Evolutionary conservation across 495 filamentous ascomycete species (phyloP), one percentile per base, ranked within the genome.

Genomic region (Penicillium manginii): DNA sequence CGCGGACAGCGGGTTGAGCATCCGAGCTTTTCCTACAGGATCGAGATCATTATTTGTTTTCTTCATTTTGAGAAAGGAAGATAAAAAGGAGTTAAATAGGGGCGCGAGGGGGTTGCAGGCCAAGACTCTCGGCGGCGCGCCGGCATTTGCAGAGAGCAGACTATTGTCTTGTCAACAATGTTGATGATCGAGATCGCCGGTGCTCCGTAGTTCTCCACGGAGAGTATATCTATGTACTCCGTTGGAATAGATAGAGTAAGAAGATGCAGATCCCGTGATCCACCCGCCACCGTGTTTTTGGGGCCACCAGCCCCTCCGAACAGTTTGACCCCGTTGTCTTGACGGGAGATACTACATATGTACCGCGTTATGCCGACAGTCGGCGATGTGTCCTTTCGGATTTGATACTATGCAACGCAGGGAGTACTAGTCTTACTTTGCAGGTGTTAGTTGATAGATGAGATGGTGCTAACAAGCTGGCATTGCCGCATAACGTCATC

Each of bases 401-500:
- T 12, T 26, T 23, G 45, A 47, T 47, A n/a, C n/a, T n/a, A 45
- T 45, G 35, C 12, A 12, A 14, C 12, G 35, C 14, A 37, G 6
- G 12, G 21, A 50, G 26, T 14, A 10, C 15, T 23, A 17, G 29
- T 35, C 14, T 21, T 57, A 8, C 26, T 29, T 29, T 29, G 5
- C 23, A 19, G 45, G 31, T 39, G 17, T n/a, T 14, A 50, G 50
- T 9, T 53, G 33, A 19, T 31, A 26, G 52, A 18, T 42, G 40
- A 9, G 10, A n/a, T 43, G 15, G 40, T 17, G 6, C 26, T 29
- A 4, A 1, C 11, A 8, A 29, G 45, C 10, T 14, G 15, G 45
- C 19, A 23, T 12, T 47, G 14, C 5, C 21, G 45, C 10, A 54
- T 43, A 60, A 55, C 62, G 54, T 64, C 57, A 64, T 64, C 33